Evolutionary conservation across 805 yeast species (phyloP).

Genomic region (Saccharomycopsis babjevae): DNA sequence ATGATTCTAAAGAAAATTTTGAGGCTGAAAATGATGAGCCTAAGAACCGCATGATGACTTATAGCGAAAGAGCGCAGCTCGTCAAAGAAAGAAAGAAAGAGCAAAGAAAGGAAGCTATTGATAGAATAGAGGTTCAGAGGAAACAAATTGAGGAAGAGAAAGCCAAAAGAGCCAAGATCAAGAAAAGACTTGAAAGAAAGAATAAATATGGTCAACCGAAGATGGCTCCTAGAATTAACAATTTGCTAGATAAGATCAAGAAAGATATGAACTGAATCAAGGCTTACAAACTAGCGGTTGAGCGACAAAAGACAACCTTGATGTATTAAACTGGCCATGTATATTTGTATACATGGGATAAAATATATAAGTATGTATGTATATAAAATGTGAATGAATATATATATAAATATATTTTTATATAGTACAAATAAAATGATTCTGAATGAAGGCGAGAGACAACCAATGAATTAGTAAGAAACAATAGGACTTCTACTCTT

Average conservation of each 20-base stretch:
- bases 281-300: neutral
- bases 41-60: slow-evolving; percentile 20
- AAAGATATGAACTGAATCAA: slow-evolving; percentile 25
- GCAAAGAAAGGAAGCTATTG: slow-evolving; percentile 32
- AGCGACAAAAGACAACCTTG: neutral
- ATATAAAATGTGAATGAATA: neutral
- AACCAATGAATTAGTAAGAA: neutral
- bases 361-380: neutral
- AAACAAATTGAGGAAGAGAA: slow-evolving; percentile 29
- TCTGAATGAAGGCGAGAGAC: neutral
- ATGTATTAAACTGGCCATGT: neutral
- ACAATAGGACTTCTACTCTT: neutral
- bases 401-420: neutral
- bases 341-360: neutral
- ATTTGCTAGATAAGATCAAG: slow-evolving; percentile 67
- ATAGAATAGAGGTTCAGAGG: slow-evolving; percentile 28
- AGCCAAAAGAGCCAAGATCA: slow-evolving; percentile 34
- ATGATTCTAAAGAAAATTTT: slow-evolving; percentile 14
- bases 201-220: slow-evolving; percentile 79
- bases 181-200: slow-evolving; percentile 37
- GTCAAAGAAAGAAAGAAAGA: slow-evolving; percentile 36
- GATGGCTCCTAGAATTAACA: slow-evolving; percentile 82
- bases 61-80: slow-evolving; percentile 30
- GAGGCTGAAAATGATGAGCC: slow-evolving; percentile 4
- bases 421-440: neutral